Percentiles rank a stretch among this genome's conserved stretches.
These are phyloP conservation scores for Backusella circina DNA, from an alignment of 192 early-diverging fungal species.

Conservation along the genomic window DNA sequence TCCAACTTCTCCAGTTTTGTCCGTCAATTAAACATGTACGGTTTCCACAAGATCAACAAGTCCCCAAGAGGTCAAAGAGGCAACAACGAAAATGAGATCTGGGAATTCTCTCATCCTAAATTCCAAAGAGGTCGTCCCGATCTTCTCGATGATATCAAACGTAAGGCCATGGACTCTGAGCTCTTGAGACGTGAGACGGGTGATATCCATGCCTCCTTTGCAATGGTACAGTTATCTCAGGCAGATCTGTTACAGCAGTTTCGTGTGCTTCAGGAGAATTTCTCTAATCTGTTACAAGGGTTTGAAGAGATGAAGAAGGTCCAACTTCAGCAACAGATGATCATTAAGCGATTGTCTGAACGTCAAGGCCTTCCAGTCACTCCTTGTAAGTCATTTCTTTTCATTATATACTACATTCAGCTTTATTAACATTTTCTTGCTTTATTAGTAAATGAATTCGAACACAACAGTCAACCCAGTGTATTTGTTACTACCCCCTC, in stretches of 20 bases:
- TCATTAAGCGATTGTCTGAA: background rate
- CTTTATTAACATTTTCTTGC: slow-evolving; percentile 6
- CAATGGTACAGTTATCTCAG: slow-evolving; percentile 61
- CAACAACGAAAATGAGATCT: slow-evolving; percentile 63
- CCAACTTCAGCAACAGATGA: slow-evolving; percentile 17
- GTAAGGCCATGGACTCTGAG: slow-evolving; percentile 71
- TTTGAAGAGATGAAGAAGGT: slow-evolving; percentile 12
- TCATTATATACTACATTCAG: background rate
- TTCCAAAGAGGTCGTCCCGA: slow-evolving; percentile 56
- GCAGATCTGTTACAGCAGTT: slow-evolving; percentile 57
- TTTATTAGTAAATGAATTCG: slow-evolving; percentile 6
- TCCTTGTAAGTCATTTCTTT: background rate
- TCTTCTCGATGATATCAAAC: slow-evolving; percentile 68
- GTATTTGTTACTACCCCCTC: slow-evolving; percentile 3
- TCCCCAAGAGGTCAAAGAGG: slow-evolving; percentile 59
- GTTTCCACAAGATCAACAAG: slow-evolving; percentile 77
- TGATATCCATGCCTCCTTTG: slow-evolving; percentile 58
- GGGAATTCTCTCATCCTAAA: slow-evolving; percentile 67
- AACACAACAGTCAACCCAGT: background rate
- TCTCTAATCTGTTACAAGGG: background rate
- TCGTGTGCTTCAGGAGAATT: slow-evolving; percentile 13
- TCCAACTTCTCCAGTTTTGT: slow-evolving; percentile 90
- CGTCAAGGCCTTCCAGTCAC: background rate
- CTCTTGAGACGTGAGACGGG: slow-evolving; percentile 56
- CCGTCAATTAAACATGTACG: slow-evolving; percentile 92